Evolutionary conservation across 2,329 filamentous ascomycete genomes (phyloP).

Genomic region (Neofusicoccum parvum): DNA sequence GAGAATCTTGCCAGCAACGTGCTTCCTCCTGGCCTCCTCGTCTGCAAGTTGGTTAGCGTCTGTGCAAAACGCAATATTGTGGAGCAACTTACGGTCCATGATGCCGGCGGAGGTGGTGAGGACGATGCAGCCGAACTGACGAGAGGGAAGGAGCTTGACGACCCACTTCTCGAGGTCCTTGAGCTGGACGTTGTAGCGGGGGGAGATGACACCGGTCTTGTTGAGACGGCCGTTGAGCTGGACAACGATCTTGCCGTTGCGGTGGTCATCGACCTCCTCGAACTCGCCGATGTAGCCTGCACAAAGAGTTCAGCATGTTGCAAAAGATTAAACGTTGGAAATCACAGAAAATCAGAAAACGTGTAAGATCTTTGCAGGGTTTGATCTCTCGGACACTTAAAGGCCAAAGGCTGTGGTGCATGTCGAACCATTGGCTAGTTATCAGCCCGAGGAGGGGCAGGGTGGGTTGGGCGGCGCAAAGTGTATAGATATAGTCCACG

Average conservation of each 20-base stretch:
- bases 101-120: conserved; percentile 99
- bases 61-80: neutral
- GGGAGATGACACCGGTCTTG: conserved; percentile 99
- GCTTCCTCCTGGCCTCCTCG: conserved; percentile 98
- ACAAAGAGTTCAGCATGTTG: conserved; percentile 70
- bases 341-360: conserved; percentile 80
- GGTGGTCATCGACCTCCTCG: conserved; percentile 99
- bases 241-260: conserved; percentile 99
- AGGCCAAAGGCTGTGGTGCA: conserved; percentile 89
- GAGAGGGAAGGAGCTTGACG: conserved; percentile 95
- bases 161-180: conserved; percentile 99
- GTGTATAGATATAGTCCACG: conserved; percentile 46
- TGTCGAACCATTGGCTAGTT: conserved; percentile 97
- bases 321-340: conserved; percentile 92
- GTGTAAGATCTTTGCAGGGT: conserved; percentile 88
- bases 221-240: conserved; percentile 99
- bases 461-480: conserved; percentile 22
- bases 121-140: conserved; percentile 99
- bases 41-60: conserved; percentile 49
- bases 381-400: conserved; percentile 99
- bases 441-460: conserved; percentile 82
- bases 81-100: conserved; percentile 67
- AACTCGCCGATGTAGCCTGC: conserved; percentile 99
- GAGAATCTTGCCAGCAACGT: conserved; percentile 98
- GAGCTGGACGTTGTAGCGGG: conserved; percentile 99